These are phyloP conservation scores for Glonium stellatum DNA, from an alignment of 495 filamentous ascomycete genomes.

Conservation along the genomic window DNA sequence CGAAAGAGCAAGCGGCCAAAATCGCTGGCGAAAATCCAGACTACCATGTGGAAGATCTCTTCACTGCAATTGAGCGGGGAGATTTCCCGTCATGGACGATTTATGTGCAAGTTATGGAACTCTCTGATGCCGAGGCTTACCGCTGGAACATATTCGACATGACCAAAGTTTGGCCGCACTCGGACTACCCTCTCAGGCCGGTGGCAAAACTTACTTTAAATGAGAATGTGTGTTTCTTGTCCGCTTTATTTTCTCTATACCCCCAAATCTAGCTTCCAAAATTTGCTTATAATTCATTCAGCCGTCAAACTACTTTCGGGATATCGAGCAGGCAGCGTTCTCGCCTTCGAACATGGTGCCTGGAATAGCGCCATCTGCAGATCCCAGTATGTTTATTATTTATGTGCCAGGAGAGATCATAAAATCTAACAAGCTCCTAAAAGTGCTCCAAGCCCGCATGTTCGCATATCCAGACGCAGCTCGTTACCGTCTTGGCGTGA, in stretches of 20 bases:
- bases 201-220: constrained; percentile 41
- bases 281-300: neutral
- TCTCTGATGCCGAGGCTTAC: constrained; percentile 32
- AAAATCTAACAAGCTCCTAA: neutral
- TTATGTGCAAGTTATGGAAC: constrained; percentile 44
- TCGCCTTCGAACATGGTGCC: constrained; percentile 47
- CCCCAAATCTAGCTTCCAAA: neutral
- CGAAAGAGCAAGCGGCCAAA: constrained; percentile 5
- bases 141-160: constrained; percentile 39
- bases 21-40: constrained; percentile 35
- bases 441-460: constrained; percentile 24
- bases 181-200: constrained; percentile 39
- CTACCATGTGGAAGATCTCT: constrained; percentile 37
- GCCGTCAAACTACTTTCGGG: constrained; percentile 43
- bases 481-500: constrained; percentile 20
- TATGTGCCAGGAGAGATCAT: neutral
- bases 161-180: constrained; percentile 41
- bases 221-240: constrained; percentile 23
- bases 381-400: constrained; percentile 30
- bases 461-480: constrained; percentile 26
- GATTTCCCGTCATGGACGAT: constrained; percentile 43
- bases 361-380: constrained; percentile 41
- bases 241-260: neutral
- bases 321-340: constrained; percentile 48
- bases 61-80: constrained; percentile 33